Base-by-base conservation (phyloP, 371 early-diverging fungal species). In the Blastocladiella emersonii region DNA sequence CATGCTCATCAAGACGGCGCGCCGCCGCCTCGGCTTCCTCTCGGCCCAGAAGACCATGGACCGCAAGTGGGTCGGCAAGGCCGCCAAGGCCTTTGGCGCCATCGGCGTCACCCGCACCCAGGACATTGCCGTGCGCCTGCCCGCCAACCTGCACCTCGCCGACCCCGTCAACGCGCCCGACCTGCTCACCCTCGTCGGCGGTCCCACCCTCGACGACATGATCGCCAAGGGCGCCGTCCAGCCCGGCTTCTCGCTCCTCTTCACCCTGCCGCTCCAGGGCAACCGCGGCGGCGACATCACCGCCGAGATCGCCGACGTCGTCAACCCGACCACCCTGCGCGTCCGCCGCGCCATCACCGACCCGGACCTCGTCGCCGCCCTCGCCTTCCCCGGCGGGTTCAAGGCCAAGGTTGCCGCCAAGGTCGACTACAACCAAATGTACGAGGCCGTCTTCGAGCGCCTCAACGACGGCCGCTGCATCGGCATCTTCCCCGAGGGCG, bases 401-500 rank as follows among this genome's bases (percentile, higher is more conserved):
- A 65, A 78, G 12, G 95, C 78, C 73, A 89, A 86, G 70, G 75
- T 83, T 48, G 74, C 80, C 13, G 97, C 98, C 37, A 86, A 89
- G 66, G 78, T 97, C 61, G 92, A 98, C 69, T 95, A 97, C 72
- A 72, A 78, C 44, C 75, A 78, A 12, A 88, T 96, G 70, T 97
- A 92, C 73, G 70, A 77, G 34, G 78, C 82, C 36, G 97, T 97
- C 1, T 83, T 86, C 66, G 77, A 79, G 12, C 81, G 85, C 23
- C 73, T 98, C 39, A 77, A 85, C 63, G 72, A 76, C 23, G 85
- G 89, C 36, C 85, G 85, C 53, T 90, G 92, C 65, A 82, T 97
- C 21, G 95, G 95, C 17, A 93, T 98, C 57, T 98, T 98, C 71
- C 98, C 98, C 5, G 98, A 96, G 71, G 97, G 97, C 48, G 97